Conservation (phyloP, 1,139 yeast genomes). For the Candida gigantensis region DNA sequence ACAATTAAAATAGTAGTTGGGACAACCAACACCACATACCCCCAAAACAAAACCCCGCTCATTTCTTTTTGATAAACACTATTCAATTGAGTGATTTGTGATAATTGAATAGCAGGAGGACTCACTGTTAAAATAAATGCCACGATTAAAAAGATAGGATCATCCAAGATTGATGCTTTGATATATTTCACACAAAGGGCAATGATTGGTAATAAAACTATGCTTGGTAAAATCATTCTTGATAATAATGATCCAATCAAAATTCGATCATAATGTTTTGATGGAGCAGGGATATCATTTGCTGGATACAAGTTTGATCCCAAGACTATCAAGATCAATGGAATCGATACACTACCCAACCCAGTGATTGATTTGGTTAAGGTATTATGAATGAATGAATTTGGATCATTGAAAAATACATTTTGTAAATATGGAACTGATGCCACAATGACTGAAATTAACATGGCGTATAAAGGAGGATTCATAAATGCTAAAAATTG, state of each 20-base stretch:
- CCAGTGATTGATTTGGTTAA: conserved; percentile 74
- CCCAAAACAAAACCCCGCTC: conserved; percentile 89
- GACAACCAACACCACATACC: conserved; percentile 72
- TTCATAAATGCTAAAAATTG: conserved; percentile 65
- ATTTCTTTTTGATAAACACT: conserved; percentile 77
- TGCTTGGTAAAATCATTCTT: conserved; percentile 75
- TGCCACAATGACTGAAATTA: conserved; percentile 79
- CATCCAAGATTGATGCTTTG: conserved; percentile 71
- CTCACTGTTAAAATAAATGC: conserved; percentile 73
- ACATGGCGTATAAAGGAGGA: conserved; percentile 94
- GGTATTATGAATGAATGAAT: conserved; percentile 68
- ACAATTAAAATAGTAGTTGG: conserved; percentile 79
- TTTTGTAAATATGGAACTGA: conserved; percentile 69
- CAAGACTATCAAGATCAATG: conserved; percentile 70
- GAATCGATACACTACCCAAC: conserved; percentile 86
- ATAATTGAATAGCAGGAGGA: conserved; percentile 83
- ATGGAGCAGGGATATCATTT: conserved; percentile 62
- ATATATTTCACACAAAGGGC: conserved; percentile 66
- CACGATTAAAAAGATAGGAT: conserved; percentile 78
- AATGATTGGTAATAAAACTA: conserved; percentile 66
- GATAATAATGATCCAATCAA: conserved; percentile 69
- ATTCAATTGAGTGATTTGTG: conserved; percentile 79
- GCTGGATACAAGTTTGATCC: conserved; percentile 78
- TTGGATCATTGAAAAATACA: conserved; percentile 54
- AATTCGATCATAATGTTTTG: conserved; percentile 58